Percentiles rank a stretch among this genome's conserved stretches.
phyloP scores from a whole-genome alignment of 495 filamentous ascomycete genomes.

The Penicillium coprophilum region DNA sequence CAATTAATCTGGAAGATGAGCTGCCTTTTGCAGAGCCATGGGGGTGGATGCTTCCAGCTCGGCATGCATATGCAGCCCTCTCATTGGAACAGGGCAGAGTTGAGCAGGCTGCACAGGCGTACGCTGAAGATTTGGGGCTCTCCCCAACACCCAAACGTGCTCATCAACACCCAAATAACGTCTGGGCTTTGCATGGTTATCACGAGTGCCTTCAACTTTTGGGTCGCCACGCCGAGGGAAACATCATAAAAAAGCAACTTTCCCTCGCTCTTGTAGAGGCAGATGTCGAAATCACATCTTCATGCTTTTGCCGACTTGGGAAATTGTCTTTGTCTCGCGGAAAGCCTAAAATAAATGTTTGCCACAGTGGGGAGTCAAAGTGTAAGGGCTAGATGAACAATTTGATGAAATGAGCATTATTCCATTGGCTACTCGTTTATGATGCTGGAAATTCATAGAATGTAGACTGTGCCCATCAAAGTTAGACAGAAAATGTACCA shows the following conservation, averaged over 20 bases:
- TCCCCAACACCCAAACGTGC: conserved; percentile 51
- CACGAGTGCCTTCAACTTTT: conserved; percentile 57
- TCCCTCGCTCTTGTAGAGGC: conserved; percentile 49
- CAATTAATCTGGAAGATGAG: conserved; percentile 48
- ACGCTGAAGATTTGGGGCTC: conserved; percentile 59
- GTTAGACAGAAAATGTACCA: background rate
- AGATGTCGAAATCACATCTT: conserved; percentile 56
- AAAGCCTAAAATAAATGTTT: conserved; percentile 17
- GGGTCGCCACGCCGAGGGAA: conserved; percentile 47
- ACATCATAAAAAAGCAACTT: conserved; percentile 48
- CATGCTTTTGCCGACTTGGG: conserved; percentile 56
- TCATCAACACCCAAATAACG: conserved; percentile 60
- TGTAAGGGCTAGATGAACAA: conserved; percentile 11
- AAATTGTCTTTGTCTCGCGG: conserved; percentile 9
- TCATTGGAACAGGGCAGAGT: conserved; percentile 57
- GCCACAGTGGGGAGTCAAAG: conserved; percentile 5
- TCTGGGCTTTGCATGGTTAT: conserved; percentile 64
- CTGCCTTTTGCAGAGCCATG: conserved; percentile 64
- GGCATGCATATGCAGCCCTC: conserved; percentile 62
- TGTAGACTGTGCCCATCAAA: background rate
- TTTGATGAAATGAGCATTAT: background rate
- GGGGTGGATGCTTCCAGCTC: conserved; percentile 65
- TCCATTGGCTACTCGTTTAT: background rate
- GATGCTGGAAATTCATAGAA: background rate
- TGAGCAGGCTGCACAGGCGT: conserved; percentile 53